Percentiles rank a stretch among this genome's conserved stretches.
Conservation (phyloP, 2,329 filamentous ascomycete genomes). For the Ophiocordyceps camponoti-saundersi region DNA sequence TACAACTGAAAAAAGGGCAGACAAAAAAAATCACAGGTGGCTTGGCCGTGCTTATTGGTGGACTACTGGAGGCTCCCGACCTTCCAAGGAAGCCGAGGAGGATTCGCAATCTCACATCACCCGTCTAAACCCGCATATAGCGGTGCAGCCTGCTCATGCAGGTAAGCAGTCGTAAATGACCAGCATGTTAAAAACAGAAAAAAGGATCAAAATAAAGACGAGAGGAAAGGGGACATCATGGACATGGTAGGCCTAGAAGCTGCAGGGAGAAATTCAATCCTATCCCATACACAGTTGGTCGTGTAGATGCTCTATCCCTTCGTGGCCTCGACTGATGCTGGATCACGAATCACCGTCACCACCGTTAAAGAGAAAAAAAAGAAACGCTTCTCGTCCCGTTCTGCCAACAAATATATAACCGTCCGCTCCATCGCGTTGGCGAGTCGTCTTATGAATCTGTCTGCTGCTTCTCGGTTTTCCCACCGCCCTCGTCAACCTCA, state of each 20-base stretch:
- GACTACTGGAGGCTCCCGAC: too few species aligned
- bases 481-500: not conserved
- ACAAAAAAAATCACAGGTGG: too few species aligned
- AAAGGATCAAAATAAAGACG: not conserved
- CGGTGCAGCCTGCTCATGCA: not conserved
- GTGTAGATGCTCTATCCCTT: constrained; percentile 2
- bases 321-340: not conserved
- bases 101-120: not conserved
- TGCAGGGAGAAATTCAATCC: constrained; percentile 1
- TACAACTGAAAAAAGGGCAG: too few species aligned
- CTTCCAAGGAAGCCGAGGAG: not conserved
- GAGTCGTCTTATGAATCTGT: not conserved
- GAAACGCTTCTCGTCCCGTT: not conserved
- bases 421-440: not conserved
- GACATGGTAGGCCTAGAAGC: not conserved
- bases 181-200: not conserved
- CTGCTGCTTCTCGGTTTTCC: not conserved
- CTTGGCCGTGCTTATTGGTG: too few species aligned
- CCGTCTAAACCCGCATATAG: not conserved
- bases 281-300: constrained; percentile 1
- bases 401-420: not conserved
- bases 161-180: not conserved
- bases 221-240: not conserved
- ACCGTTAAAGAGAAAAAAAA: not conserved
- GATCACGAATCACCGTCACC: too few species aligned